Percentiles rank a stretch among this genome's conserved stretches.
These are phyloP conservation scores for Boletus barrowsii DNA, from an alignment of 768 basidiomycete genomes.

Conservation along the genomic window DNA sequence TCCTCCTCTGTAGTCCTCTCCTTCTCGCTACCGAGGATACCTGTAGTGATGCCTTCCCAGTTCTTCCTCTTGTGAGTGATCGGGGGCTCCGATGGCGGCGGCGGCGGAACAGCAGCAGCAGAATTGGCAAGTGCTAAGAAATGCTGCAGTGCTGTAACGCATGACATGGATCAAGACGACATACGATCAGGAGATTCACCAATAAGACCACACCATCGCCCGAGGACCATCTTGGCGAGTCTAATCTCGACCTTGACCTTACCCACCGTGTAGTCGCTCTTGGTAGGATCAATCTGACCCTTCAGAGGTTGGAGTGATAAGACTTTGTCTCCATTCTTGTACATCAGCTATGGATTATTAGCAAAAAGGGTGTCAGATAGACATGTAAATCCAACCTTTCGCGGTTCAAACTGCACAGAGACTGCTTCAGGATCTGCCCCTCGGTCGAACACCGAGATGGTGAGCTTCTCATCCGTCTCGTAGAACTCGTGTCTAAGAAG, in stretches of 20 bases:
- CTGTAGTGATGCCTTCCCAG: slow-evolving; percentile 82
- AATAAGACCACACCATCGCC: slow-evolving; percentile 73
- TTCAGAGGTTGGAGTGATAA: slow-evolving; percentile 77
- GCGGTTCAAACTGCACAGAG: slow-evolving; percentile 58
- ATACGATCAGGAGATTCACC: slow-evolving; percentile 76
- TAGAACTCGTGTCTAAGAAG: slow-evolving; percentile 76
- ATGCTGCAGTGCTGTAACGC: background rate
- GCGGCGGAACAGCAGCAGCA: slow-evolving; percentile 35
- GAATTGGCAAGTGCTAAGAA: slow-evolving; percentile 16
- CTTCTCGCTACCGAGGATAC: slow-evolving; percentile 66
- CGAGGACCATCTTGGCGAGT: slow-evolving; percentile 61
- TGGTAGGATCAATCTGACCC: slow-evolving; percentile 68
- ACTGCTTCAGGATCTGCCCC: slow-evolving; percentile 66
- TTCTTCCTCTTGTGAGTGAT: slow-evolving; percentile 61
- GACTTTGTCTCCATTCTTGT: slow-evolving; percentile 66
- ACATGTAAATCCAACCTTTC: slow-evolving; percentile 48
- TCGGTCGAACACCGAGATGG: slow-evolving; percentile 74
- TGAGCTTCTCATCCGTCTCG: slow-evolving; percentile 76
- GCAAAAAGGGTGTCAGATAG: background rate
- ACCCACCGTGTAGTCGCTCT: slow-evolving; percentile 64
- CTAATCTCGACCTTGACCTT: slow-evolving; percentile 88
- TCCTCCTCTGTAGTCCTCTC: slow-evolving; percentile 70
- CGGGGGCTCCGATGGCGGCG: slow-evolving; percentile 31
- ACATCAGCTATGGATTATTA: slow-evolving; percentile 29
- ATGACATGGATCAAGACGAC: slow-evolving; percentile 25